Base-by-base conservation (phyloP, 2,329 filamentous ascomycete species). In the Phyllosticta paracitricarpa region DNA sequence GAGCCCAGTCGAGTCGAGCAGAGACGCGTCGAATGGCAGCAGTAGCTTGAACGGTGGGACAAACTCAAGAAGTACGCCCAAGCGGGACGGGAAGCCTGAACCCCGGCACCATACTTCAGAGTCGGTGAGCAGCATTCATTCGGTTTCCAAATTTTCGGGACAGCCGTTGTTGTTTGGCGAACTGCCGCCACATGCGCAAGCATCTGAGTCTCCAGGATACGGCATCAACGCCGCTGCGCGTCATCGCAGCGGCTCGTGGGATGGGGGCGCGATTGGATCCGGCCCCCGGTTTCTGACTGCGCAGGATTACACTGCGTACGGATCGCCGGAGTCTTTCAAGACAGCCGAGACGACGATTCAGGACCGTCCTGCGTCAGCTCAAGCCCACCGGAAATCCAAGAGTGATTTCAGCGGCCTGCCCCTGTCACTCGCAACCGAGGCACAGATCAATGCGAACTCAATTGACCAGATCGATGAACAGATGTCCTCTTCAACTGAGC, bases 111-210 rank as follows among this genome's bases (percentile, higher is more conserved):
- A 62, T 35, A 52, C 56, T 26, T 58, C 53, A 54, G 40, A 33
- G 51, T 58, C 60, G 56, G 60, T 62, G 56, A 62, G 60, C 60
- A 54, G 48, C 54, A 30, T 52, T 33, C 54, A 53, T 58, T 62
- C 56, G 56, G 28, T 26, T 55, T 22, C 57, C 24, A 35, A 52
- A 54, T 51, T 56, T 48, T 56, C 56, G 30, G 35, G 57, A 24
- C 61, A 54, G 24, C 61, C 57, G 54, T 30, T 60, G 33, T 33
- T 62, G 54, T 62, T 62, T 51, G 61, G 61, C n/a, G 61, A 62
- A 33, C 19, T 62, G 12, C 57, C 57, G 51, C 28, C 14, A 7
- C 25, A 57, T 48, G 57, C 40, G 51, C 51, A 53, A 35, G 53
- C 53, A 22, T 51, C 55, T 28, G 57, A 54, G 22, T 57, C 22